Evolutionary conservation across 495 filamentous ascomycete species (phyloP).

Genomic region (Hypomontagnella monticulosa): DNA sequence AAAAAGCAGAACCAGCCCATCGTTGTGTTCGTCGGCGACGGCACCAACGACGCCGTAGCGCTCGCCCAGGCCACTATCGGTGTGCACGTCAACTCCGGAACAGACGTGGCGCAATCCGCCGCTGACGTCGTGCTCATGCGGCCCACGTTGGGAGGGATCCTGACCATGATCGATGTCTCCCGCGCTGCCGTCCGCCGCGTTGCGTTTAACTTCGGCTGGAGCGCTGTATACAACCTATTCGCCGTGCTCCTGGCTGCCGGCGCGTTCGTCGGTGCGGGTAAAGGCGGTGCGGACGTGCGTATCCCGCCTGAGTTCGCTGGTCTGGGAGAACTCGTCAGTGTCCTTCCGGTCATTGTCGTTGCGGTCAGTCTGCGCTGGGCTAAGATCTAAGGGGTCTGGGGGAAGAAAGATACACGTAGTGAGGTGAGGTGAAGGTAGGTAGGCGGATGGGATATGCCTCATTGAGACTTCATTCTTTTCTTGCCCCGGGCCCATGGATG

Average conservation of each 20-base stretch:
- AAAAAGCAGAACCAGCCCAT: conserved; percentile 43
- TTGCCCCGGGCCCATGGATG: neutral
- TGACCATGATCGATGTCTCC: conserved; percentile 69
- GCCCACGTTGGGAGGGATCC: conserved; percentile 64
- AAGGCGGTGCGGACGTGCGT: conserved; percentile 50
- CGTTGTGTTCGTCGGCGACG: conserved; percentile 79
- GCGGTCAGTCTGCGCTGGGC: conserved; percentile 52
- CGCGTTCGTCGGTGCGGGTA: conserved; percentile 62
- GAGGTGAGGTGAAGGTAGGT: neutral
- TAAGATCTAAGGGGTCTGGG: conserved; percentile 23
- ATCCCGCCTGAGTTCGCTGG: conserved; percentile 81
- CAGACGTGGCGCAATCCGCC: conserved; percentile 71
- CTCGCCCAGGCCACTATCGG: conserved; percentile 79
- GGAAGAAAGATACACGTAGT: neutral
- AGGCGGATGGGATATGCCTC: neutral
- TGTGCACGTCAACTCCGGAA: conserved; percentile 69
- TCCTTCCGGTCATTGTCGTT: conserved; percentile 74
- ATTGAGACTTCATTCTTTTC: neutral
- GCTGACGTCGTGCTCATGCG: conserved; percentile 76
- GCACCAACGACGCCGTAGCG: conserved; percentile 82
- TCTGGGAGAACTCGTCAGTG: conserved; percentile 79
- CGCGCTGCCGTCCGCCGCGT: conserved; percentile 64
- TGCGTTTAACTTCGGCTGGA: conserved; percentile 78
- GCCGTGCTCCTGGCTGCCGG: conserved; percentile 77
- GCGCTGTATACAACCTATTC: conserved; percentile 76